phyloP scores from a whole-genome alignment of 1,284 basidiomycete species.

The Acaromyces ingoldii region DNA sequence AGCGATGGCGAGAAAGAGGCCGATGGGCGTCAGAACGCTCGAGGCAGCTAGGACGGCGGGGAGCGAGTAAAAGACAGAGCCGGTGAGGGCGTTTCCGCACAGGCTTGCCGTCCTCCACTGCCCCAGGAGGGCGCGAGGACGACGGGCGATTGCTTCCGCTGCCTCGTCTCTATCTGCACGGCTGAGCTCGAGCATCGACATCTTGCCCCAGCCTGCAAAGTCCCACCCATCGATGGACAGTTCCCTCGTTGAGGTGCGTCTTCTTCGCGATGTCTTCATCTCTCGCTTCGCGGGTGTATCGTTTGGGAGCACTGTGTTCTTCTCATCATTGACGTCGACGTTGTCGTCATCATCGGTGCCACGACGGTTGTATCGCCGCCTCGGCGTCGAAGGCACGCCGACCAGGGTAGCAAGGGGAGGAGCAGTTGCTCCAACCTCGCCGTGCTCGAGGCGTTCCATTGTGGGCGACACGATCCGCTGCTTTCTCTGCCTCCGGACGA shows the following conservation, averaged over 20 bases:
- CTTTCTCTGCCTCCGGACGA: conserved; percentile 33
- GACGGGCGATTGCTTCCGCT: neutral
- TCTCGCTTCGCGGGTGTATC: conserved; percentile 12
- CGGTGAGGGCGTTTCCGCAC: conserved; percentile 37
- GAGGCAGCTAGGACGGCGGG: conserved; percentile 28
- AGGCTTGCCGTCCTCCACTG: conserved; percentile 32
- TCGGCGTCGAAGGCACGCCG: conserved; percentile 1
- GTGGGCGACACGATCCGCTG: conserved; percentile 26
- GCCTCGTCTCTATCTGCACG: neutral
- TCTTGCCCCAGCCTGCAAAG: conserved; percentile 41
- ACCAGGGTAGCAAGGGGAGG: too few species aligned
- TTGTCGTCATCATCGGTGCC: neutral
- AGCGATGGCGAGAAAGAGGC: conserved; percentile 28
- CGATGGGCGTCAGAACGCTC: conserved; percentile 20
- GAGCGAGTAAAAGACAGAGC: conserved; percentile 35
- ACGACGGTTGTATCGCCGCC: neutral
- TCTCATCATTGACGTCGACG: too few species aligned
- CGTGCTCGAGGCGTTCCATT: neutral
- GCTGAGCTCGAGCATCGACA: conserved; percentile 30
- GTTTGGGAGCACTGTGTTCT: too few species aligned
- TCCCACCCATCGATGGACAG: conserved; percentile 23
- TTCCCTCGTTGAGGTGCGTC: conserved; percentile 16
- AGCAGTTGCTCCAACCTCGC: neutral
- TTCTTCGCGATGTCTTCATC: conserved; percentile 8
- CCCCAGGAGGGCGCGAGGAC: conserved; percentile 13